Evolutionary conservation across 2,329 filamentous ascomycete genomes (phyloP).

Genomic region (Fusarium sp.): DNA sequence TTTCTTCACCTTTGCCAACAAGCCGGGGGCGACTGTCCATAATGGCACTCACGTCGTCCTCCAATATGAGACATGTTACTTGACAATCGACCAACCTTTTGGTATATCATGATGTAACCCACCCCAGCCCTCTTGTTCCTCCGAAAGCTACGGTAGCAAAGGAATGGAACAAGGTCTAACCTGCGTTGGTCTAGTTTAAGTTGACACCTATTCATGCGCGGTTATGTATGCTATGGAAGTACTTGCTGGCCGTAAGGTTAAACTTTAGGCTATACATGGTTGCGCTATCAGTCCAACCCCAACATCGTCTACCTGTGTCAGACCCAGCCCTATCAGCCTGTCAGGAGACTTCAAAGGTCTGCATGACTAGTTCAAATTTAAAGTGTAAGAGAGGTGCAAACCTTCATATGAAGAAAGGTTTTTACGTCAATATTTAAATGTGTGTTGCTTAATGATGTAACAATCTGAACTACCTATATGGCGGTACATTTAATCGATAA

Average conservation of each 20-base stretch:
- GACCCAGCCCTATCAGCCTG: neutral
- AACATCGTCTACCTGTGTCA: neutral
- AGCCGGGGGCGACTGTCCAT: neutral
- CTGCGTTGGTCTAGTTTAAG: neutral
- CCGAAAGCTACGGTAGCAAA: neutral
- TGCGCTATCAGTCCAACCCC: neutral
- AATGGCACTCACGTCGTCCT: neutral
- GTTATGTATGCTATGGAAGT: too few relatives aligned
- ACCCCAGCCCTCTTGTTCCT: too few relatives aligned
- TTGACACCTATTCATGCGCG: neutral
- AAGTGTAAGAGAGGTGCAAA: neutral
- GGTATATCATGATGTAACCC: too few relatives aligned
- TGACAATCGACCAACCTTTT: too few relatives aligned
- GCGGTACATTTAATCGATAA: neutral
- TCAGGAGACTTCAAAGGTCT: too few relatives aligned
- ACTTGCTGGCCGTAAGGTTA: too few relatives aligned
- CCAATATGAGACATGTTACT: neutral
- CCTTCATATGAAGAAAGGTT: neutral
- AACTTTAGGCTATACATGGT: too few relatives aligned
- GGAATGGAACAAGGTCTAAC: neutral
- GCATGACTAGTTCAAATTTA: neutral
- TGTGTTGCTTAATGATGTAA: neutral
- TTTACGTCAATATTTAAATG: neutral
- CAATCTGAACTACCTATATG: neutral
- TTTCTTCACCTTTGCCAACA: too few relatives aligned